Percentiles rank a stretch among this genome's conserved stretches.
Conservation (phyloP, 306 rosid genomes). For the Pyrus betulifolia region DNA sequence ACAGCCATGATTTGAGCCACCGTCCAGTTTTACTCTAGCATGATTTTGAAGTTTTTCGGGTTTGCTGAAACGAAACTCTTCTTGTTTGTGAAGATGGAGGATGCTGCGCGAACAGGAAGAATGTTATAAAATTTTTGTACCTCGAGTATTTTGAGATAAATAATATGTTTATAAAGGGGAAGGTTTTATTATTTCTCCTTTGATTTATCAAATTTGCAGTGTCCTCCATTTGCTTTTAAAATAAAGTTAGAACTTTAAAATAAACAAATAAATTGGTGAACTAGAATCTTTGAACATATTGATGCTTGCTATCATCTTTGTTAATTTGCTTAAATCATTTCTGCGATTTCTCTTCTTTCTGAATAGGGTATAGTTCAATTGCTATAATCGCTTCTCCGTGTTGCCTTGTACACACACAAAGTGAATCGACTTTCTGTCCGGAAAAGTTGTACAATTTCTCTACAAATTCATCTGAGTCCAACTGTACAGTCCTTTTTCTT, state of each 20-base stretch:
- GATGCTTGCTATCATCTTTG: too few relatives aligned
- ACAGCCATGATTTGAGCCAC: conserved; percentile 27
- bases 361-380: neutral
- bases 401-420: conserved; percentile 13
- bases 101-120: conserved; percentile 23
- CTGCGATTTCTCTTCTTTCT: neutral
- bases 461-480: neutral
- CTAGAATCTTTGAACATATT: too few relatives aligned
- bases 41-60: conserved; percentile 33
- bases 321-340: neutral
- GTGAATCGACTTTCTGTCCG: conserved; percentile 32
- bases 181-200: conserved; percentile 47
- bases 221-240: too few relatives aligned
- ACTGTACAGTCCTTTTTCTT: neutral
- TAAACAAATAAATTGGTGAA: neutral
- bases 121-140: conserved; percentile 44
- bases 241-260: too few relatives aligned
- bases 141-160: conserved; percentile 29
- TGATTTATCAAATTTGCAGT: neutral
- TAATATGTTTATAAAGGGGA: conserved; percentile 53
- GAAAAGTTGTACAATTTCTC: neutral
- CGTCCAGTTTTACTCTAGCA: conserved; percentile 27
- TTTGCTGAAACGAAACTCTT: conserved; percentile 32
- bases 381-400: neutral
- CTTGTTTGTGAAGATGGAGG: conserved; percentile 33